Conservation (phyloP, 495 filamentous ascomycete species). For the Aspergillus taichungensis region DNA sequence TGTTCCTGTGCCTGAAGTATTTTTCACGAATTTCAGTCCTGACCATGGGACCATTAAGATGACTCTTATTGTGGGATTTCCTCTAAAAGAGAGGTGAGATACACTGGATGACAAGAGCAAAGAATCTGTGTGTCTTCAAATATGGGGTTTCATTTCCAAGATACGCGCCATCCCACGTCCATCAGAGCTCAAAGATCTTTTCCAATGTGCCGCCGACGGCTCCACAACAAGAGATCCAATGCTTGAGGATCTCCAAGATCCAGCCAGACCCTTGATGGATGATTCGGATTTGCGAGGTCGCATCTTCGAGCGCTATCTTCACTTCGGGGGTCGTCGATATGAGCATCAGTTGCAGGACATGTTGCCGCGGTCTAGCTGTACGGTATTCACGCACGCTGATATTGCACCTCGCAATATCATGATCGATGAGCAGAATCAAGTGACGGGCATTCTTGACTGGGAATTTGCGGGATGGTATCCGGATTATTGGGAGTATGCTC, state of each 20-base stretch:
- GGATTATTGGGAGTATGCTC: constrained; percentile 43
- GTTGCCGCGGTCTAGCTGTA: constrained; percentile 21
- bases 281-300: constrained; percentile 25
- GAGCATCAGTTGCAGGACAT: constrained; percentile 21
- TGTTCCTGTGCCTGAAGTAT: constrained; percentile 18
- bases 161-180: constrained; percentile 20
- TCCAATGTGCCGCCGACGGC: constrained; percentile 28
- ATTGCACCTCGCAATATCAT: constrained; percentile 28
- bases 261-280: constrained; percentile 16
- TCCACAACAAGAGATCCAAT: constrained; percentile 21
- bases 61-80: constrained; percentile 12
- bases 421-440: constrained; percentile 22
- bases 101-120: constrained; percentile 19
- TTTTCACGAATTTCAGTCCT: background rate
- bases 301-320: constrained; percentile 31
- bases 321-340: constrained; percentile 20
- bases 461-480: constrained; percentile 41
- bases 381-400: constrained; percentile 22
- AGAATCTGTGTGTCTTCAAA: constrained; percentile 22
- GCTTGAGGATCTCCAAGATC: constrained; percentile 22
- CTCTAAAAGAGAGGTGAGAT: constrained; percentile 21
- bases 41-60: constrained; percentile 17
- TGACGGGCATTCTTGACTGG: constrained; percentile 39
- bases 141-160: constrained; percentile 24
- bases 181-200: constrained; percentile 13